Evolutionary conservation across 352 stramenopile species (phyloP).

Genomic region (Phytophthora pistaciae): DNA sequence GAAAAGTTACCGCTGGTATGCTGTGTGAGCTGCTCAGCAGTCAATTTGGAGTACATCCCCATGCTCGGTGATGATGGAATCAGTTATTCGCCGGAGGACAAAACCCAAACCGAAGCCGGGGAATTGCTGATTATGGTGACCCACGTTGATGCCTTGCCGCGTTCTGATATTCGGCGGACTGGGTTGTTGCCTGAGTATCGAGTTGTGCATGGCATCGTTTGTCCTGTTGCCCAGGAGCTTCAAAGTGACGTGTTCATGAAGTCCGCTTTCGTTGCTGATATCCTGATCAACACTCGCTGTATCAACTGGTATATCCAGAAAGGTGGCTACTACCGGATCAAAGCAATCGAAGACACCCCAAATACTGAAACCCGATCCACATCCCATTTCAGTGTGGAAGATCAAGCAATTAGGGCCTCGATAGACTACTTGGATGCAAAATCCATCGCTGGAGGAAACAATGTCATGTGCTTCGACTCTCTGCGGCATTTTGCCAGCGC

Average conservation of each 20-base stretch:
- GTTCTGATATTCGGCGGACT: slow-evolving; percentile 10
- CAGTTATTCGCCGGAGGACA: slow-evolving; percentile 7
- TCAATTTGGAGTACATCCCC: slow-evolving; percentile 31
- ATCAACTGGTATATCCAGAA: slow-evolving; percentile 48
- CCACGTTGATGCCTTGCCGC: slow-evolving; percentile 35
- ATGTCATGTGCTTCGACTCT: slow-evolving; percentile 18
- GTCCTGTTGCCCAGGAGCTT: slow-evolving; percentile 28
- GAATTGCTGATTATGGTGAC: slow-evolving; percentile 35
- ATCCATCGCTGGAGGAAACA: not conserved
- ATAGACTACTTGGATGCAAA: slow-evolving; percentile 16
- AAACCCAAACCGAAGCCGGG: not conserved
- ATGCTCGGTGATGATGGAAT: slow-evolving; percentile 25
- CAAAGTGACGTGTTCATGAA: slow-evolving; percentile 14
- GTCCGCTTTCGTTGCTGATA: slow-evolving; percentile 29
- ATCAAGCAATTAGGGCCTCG: slow-evolving; percentile 18
- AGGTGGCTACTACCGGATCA: slow-evolving; percentile 45
- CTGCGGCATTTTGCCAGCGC: not conserved
- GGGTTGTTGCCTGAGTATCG: slow-evolving; percentile 40
- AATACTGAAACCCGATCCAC: not conserved
- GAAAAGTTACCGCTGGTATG: slow-evolving; percentile 30
- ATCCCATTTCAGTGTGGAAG: slow-evolving; percentile 16
- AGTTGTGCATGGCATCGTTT: slow-evolving; percentile 44
- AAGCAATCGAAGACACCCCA: slow-evolving; percentile 17
- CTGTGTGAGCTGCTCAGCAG: slow-evolving; percentile 31
- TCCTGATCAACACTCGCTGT: slow-evolving; percentile 38